A percentile compares a stretch with the other conserved stretches of the same genome.
Conservation (phyloP, 306 rosid species). For the Ceratonia siliqua region DNA sequence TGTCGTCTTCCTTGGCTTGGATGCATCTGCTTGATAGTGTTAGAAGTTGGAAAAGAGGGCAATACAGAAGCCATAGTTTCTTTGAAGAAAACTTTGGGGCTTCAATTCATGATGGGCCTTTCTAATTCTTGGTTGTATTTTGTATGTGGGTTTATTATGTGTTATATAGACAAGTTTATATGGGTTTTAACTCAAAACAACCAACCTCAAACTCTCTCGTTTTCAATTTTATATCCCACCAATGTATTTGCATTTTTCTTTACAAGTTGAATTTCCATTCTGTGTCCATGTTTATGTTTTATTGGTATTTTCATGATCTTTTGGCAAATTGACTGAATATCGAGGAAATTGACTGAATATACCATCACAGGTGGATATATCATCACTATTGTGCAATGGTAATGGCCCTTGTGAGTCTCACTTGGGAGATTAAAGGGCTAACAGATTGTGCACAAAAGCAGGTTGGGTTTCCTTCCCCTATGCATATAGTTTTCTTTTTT, state of each 20-base stretch:
- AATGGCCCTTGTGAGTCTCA: conserved; percentile 98
- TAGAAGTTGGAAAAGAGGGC: too few species aligned
- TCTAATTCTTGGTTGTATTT: too few species aligned
- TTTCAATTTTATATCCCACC: too few species aligned
- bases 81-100: too few species aligned
- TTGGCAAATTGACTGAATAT: conserved; percentile 26
- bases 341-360: conserved; percentile 28
- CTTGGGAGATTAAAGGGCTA: conserved; percentile 97
- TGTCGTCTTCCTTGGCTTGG: background rate
- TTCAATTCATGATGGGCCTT: too few species aligned
- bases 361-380: conserved; percentile 88
- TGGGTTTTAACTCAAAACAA: too few species aligned
- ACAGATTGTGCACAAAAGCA: conserved; percentile 90
- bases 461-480: conserved; percentile 45
- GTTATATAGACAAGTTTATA: too few species aligned
- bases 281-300: background rate
- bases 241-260: too few species aligned
- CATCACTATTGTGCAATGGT: conserved; percentile 97
- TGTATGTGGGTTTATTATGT: too few species aligned
- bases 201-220: too few species aligned
- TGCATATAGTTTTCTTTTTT: conserved; percentile 16
- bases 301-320: background rate
- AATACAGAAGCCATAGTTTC: too few species aligned
- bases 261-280: too few species aligned
- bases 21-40: background rate